Conservation (phyloP, 148 eudicot species). For the Linanthus parryae region DNA sequence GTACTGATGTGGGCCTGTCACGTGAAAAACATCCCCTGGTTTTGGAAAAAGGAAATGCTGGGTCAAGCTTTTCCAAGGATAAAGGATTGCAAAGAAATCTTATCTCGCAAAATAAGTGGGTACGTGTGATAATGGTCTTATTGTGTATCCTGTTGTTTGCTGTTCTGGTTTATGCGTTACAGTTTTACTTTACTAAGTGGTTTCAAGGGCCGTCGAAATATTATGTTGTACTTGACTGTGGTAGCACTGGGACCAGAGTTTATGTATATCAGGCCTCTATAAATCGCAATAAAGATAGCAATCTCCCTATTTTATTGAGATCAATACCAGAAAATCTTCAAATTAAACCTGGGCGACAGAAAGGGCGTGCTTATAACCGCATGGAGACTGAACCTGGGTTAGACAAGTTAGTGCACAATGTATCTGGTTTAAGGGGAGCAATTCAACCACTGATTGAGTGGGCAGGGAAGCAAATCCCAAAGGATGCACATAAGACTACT, state of each 20-base stretch:
- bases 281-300: slow-evolving; percentile 45
- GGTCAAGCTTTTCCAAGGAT: slow-evolving; percentile 80
- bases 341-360: slow-evolving; percentile 51
- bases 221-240: slow-evolving; percentile 92
- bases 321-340: slow-evolving; percentile 60
- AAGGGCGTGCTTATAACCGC: slow-evolving; percentile 87
- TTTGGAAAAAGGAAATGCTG: slow-evolving; percentile 37
- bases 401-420: slow-evolving; percentile 84
- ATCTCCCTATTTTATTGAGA: slow-evolving; percentile 67
- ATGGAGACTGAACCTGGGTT: slow-evolving; percentile 99
- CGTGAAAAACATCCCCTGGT: slow-evolving; percentile 33
- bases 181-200: slow-evolving; percentile 50
- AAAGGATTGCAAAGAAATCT: slow-evolving; percentile 40
- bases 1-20: slow-evolving; percentile 18
- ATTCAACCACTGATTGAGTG: slow-evolving; percentile 78
- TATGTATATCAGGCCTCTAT: slow-evolving; percentile 75
- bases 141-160: slow-evolving; percentile 55
- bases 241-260: slow-evolving; percentile 96
- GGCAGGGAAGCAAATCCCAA: slow-evolving; percentile 93
- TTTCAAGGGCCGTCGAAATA: slow-evolving; percentile 56
- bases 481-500: slow-evolving; percentile 63
- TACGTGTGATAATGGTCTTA: slow-evolving; percentile 38
- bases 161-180: slow-evolving; percentile 34
- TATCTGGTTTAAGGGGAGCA: slow-evolving; percentile 62
- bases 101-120: slow-evolving; percentile 43